Evolutionary conservation across 1,139 yeast species (phyloP), one percentile per base, ranked within the genome.

Genomic region (Kluyveromyces marxianus): DNA sequence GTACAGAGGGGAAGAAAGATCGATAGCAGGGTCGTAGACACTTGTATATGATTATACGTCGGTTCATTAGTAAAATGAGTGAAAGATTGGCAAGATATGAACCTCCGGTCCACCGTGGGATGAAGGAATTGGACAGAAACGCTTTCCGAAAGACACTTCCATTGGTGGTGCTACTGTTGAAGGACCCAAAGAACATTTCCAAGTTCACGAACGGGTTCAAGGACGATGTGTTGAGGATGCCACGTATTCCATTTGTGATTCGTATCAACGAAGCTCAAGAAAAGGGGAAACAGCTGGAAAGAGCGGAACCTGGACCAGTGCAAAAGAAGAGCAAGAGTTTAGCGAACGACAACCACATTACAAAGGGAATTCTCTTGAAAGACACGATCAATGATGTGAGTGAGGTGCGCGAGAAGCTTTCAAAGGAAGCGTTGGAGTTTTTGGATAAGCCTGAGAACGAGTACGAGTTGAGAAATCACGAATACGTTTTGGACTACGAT

Each of bases 81-180:
- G 37, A 34, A 14, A 26, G 26, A 7, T 29, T 25, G 3, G 34
- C 35, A 26, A 40, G 35, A 34, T 59, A 56, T 47, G 45, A 51
- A 34, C 95, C 96, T 3, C 96, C 96, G 0, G 69, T 78, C 8
- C 73, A 83, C 60, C 67, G 87, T 43, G 69, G 76, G 4, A 82
- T 87, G 90, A 75, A 60, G 39, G 71, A 61, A 25, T 71, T 90
- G 41, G 92, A 89, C 63, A 74, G 83, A 39, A 64, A 75, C 0
- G 76, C 79, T 55, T 90, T 89, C 67, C 60, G 69, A 7, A 72
- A 71, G 30, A 69, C 71, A 8, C 68, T 84, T 4, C 75, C 79
- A 1, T 68, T 88, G 25, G 76, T 84, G 52, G 83, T 80, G 14
- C 88, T 90, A 1, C 66, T 72, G 44, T 79, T 90, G 57, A 79